phyloP scores from a whole-genome alignment of 1,284 basidiomycete species.

The Irpex rosettiformis region DNA sequence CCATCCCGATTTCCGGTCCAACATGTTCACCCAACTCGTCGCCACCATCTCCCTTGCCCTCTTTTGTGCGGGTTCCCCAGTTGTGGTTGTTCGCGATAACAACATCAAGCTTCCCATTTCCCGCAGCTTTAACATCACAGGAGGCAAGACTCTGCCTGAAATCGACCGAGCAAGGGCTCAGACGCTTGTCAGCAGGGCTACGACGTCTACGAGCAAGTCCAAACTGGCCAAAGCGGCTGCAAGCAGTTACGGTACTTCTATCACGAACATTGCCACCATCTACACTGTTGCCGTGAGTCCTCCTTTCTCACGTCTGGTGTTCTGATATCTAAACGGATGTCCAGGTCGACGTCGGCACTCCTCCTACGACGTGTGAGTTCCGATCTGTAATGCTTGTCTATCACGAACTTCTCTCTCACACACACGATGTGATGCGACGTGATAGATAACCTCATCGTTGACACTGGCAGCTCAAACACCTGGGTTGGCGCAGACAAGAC shows the following conservation, averaged over 20 bases:
- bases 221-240: constrained; percentile 6
- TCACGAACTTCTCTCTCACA: no score
- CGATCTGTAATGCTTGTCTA: no score
- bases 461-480: constrained; percentile 37
- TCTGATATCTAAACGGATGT: not conserved
- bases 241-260: constrained; percentile 17
- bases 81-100: constrained; percentile 20
- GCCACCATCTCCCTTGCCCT: not conserved
- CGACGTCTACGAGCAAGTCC: constrained; percentile 3
- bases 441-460: constrained; percentile 21
- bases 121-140: constrained; percentile 23
- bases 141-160: constrained; percentile 17
- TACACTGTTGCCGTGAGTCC: constrained; percentile 22
- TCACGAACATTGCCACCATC: constrained; percentile 23
- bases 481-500: constrained; percentile 51
- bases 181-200: constrained; percentile 16
- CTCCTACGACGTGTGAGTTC: constrained; percentile 22
- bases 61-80: constrained; percentile 10
- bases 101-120: constrained; percentile 23
- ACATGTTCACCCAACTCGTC: not conserved
- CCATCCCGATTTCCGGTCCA: not conserved
- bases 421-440: not conserved
- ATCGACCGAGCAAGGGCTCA: constrained; percentile 25
- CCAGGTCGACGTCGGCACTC: constrained; percentile 24
- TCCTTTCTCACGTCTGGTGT: not conserved